These are phyloP conservation scores for Monilinia fructicola DNA, from an alignment of 2,329 filamentous ascomycete genomes.

Conservation along the genomic window DNA sequence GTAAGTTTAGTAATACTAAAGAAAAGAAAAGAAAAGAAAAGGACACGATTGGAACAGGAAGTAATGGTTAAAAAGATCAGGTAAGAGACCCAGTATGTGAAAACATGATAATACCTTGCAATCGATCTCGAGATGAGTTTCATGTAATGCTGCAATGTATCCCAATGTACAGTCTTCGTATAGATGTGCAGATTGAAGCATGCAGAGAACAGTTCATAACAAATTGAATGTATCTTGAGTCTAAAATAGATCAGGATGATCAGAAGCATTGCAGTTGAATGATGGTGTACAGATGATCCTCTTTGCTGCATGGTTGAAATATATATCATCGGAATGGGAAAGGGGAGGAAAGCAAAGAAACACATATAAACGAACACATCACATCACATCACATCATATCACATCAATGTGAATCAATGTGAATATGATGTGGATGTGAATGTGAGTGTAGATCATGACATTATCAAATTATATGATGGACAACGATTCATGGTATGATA, in stretches of 20 bases:
- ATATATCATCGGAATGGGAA: conserved; percentile 4
- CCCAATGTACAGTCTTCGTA: background rate
- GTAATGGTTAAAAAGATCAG: background rate
- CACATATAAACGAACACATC: background rate
- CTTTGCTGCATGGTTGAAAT: background rate
- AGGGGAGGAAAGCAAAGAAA: conserved; percentile 14
- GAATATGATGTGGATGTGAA: background rate
- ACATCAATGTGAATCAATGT: background rate
- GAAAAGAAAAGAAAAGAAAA: background rate
- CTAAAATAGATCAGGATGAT: conserved; percentile 14
- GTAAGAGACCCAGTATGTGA: background rate
- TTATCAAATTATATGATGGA: too few species aligned
- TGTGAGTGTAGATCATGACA: background rate
- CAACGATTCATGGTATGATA: background rate
- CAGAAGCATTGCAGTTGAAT: background rate
- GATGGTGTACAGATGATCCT: conserved; percentile 9
- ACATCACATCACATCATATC: background rate
- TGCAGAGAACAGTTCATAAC: background rate
- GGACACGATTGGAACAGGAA: conserved; percentile 3
- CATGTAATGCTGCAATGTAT: background rate
- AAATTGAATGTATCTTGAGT: conserved; percentile 2
- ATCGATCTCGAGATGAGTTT: conserved; percentile 14
- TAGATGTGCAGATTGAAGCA: background rate
- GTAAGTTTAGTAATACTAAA: background rate
- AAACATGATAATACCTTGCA: background rate